These are phyloP conservation scores for Madurella mycetomatis DNA, from an alignment of 2,329 filamentous ascomycete genomes.

Conservation along the genomic window DNA sequence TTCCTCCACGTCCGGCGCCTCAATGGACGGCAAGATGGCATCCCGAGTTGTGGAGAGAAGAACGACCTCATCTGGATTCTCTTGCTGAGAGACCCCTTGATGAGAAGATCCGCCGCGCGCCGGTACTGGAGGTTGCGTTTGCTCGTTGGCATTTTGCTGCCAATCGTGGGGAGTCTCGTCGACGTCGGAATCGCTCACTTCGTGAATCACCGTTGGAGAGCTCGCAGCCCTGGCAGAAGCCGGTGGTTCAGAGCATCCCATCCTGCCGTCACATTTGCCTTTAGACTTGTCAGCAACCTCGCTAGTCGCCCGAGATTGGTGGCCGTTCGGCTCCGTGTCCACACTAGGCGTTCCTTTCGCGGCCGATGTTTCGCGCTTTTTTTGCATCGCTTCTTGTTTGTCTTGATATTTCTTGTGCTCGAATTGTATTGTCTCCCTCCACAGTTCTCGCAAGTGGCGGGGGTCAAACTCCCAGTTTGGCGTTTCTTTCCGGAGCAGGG, in stretches of 20 bases:
- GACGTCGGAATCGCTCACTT: neutral
- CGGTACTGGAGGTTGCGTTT: neutral
- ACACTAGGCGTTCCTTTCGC: constrained; percentile 10
- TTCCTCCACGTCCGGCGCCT: constrained; percentile 4
- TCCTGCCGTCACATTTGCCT: neutral
- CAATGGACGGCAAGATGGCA: constrained; percentile 5
- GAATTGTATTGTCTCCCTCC: constrained; percentile 62
- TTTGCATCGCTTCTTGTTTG: constrained; percentile 35
- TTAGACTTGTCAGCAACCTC: neutral
- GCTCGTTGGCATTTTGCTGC: neutral
- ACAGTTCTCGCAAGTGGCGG: constrained; percentile 56
- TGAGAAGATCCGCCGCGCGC: neutral
- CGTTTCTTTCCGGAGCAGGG: constrained; percentile 57
- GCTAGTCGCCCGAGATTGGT: neutral
- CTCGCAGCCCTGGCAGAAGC: neutral
- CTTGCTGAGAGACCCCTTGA: neutral
- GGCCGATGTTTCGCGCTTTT: constrained; percentile 18
- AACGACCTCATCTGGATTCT: neutral
- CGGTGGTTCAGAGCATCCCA: neutral
- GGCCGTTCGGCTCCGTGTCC: constrained; percentile 16
- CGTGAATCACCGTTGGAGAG: neutral
- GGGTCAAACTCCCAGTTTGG: constrained; percentile 51
- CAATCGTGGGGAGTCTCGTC: neutral
- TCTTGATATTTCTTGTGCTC: constrained; percentile 57
- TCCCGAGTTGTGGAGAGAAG: neutral